Conservation (phyloP, 441 rosid species). For the Aleurites moluccanus region DNA sequence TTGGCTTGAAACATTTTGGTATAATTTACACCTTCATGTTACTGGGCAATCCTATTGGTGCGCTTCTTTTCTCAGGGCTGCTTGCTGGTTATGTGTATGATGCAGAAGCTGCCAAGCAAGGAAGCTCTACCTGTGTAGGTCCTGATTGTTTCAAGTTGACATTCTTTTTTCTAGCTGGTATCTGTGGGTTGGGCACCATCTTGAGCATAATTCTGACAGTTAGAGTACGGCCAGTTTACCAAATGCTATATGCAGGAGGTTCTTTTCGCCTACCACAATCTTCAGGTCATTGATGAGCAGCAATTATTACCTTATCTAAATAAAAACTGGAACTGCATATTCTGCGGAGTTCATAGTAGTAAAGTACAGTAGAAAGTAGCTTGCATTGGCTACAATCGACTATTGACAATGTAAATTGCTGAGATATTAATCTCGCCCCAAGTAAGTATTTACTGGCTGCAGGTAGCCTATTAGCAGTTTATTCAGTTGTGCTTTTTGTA, state of each 20-base stretch:
- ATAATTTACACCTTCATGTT: constrained; percentile 69
- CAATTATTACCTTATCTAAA: not conserved
- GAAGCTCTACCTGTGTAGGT: constrained; percentile 69
- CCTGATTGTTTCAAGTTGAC: constrained; percentile 71
- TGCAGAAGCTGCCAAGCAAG: constrained; percentile 80
- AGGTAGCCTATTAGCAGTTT: not conserved
- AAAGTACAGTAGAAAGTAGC: not conserved
- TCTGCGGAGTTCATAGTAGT: not conserved
- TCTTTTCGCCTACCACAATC: constrained; percentile 61
- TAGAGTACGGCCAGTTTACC: constrained; percentile 79
- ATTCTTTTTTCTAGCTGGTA: constrained; percentile 67
- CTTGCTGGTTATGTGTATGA: constrained; percentile 83
- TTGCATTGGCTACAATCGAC: not conserved
- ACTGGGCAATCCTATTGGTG: constrained; percentile 86
- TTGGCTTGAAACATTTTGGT: constrained; percentile 86
- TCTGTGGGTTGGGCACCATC: constrained; percentile 66
- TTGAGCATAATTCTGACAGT: constrained; percentile 58
- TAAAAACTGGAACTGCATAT: constrained; percentile 10
- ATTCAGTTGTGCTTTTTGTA: not conserved
- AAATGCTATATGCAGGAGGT: constrained; percentile 78
- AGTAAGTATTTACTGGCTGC: not conserved
- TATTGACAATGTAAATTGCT: not conserved
- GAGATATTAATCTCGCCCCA: not conserved
- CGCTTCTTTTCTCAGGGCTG: constrained; percentile 73
- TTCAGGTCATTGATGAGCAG: constrained; percentile 37